A percentile compares a stretch with the other conserved stretches of the same genome.
Conservation (phyloP, 495 filamentous ascomycete species). For the Clohesyomyces aquaticus region DNA sequence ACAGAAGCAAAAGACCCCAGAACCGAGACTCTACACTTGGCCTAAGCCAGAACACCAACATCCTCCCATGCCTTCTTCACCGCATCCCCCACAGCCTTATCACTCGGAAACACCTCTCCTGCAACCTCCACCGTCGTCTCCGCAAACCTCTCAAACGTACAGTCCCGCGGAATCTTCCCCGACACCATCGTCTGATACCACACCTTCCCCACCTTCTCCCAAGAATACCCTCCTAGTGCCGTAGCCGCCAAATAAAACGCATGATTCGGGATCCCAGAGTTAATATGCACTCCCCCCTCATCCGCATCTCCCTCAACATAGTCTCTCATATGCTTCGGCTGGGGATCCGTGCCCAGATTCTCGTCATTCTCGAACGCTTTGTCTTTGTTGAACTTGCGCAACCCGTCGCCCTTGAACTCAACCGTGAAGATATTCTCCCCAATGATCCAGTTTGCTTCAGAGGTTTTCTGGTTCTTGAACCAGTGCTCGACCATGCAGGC, state of each 20-base stretch:
- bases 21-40: background rate
- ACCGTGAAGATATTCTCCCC: constrained; percentile 54
- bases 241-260: constrained; percentile 55
- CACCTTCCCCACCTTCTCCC: constrained; percentile 57
- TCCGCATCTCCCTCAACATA: constrained; percentile 43
- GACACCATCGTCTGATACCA: constrained; percentile 53
- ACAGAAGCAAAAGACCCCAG: background rate
- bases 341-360: constrained; percentile 50
- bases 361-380: constrained; percentile 54
- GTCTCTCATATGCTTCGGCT: constrained; percentile 50
- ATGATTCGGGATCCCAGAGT: constrained; percentile 59
- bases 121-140: constrained; percentile 5
- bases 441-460: constrained; percentile 57
- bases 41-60: constrained; percentile 18
- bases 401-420: constrained; percentile 51
- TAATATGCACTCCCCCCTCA: constrained; percentile 57
- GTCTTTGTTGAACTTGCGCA: constrained; percentile 56
- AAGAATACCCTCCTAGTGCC: constrained; percentile 54
- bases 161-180: constrained; percentile 6
- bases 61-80: constrained; percentile 19
- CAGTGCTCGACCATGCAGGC: constrained; percentile 59
- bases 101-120: background rate
- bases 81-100: background rate
- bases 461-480: constrained; percentile 49
- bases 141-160: constrained; percentile 34